Conservation (phyloP, 768 basidiomycete species). For the Omphalotus guepiniiformis region DNA sequence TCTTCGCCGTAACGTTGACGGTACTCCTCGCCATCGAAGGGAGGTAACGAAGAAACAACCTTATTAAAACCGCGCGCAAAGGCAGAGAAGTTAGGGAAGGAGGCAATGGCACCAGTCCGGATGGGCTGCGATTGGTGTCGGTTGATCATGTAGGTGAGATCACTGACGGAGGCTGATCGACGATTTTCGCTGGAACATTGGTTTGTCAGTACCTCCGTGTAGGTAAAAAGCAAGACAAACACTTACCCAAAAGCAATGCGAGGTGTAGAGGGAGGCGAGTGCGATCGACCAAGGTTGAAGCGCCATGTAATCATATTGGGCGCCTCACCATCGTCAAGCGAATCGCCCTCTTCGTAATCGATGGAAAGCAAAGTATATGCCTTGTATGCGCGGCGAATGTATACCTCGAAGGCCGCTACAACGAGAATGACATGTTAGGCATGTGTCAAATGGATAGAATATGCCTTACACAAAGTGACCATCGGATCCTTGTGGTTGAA, state of each 20-base stretch:
- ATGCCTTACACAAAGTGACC: slow-evolving; percentile 69
- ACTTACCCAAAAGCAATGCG: slow-evolving; percentile 49
- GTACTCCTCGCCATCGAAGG: slow-evolving; percentile 70
- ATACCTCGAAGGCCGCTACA: slow-evolving; percentile 90
- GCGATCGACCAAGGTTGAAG: slow-evolving; percentile 89
- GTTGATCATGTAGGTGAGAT: slow-evolving; percentile 88
- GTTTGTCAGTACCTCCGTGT: neutral
- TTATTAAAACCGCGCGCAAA: slow-evolving; percentile 72
- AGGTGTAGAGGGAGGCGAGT: slow-evolving; percentile 84
- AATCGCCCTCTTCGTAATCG: slow-evolving; percentile 93
- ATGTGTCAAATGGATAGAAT: neutral
- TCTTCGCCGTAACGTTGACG: slow-evolving; percentile 69
- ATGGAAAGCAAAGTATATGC: slow-evolving; percentile 89
- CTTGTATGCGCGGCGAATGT: slow-evolving; percentile 91
- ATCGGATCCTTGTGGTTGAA: slow-evolving; percentile 84
- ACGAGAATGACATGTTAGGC: slow-evolving; percentile 3
- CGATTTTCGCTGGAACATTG: slow-evolving; percentile 48
- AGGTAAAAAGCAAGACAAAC: too few relatives aligned
- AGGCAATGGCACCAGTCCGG: slow-evolving; percentile 87
- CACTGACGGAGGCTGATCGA: slow-evolving; percentile 91
- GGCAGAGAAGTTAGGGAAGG: slow-evolving; percentile 73
- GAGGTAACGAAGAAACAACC: slow-evolving; percentile 67
- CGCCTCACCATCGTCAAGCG: slow-evolving; percentile 75
- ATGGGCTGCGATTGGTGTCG: slow-evolving; percentile 85
- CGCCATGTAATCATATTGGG: slow-evolving; percentile 86